Evolutionary conservation across 1,139 yeast species (phyloP).

Genomic region (Meyerozyma elateridarum): DNA sequence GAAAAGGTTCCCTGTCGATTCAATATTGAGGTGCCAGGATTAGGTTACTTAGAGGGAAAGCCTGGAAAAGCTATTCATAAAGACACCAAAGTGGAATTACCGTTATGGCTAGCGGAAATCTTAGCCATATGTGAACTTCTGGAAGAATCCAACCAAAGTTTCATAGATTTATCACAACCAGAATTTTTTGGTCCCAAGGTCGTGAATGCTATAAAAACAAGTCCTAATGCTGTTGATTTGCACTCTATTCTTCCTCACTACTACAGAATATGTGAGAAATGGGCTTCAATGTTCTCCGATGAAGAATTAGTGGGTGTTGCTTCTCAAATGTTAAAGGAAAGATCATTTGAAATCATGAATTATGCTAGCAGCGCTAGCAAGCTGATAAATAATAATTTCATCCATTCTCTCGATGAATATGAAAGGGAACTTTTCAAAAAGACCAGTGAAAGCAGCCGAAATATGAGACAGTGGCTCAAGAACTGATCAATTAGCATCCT

Average conservation of each 20-base stretch:
- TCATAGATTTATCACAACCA: constrained; percentile 66
- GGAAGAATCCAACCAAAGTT: constrained; percentile 45
- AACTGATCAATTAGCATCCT: constrained; percentile 6
- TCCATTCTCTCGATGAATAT: constrained; percentile 68
- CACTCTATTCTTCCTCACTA: constrained; percentile 64
- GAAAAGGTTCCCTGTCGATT: constrained; percentile 76
- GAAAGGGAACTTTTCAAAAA: constrained; percentile 58
- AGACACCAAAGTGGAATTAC: constrained; percentile 71
- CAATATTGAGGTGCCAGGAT: constrained; percentile 73
- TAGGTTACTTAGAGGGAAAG: constrained; percentile 84
- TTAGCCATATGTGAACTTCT: constrained; percentile 53
- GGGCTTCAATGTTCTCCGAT: constrained; percentile 70
- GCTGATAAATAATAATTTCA: constrained; percentile 44
- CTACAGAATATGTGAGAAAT: constrained; percentile 64
- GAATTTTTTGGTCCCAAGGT: constrained; percentile 60
- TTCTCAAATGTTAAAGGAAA: constrained; percentile 46
- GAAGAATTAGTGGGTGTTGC: constrained; percentile 54
- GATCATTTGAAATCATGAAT: constrained; percentile 70
- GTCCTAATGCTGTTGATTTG: constrained; percentile 62
- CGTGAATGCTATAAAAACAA: constrained; percentile 77
- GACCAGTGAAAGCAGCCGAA: constrained; percentile 59
- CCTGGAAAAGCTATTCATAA: constrained; percentile 61
- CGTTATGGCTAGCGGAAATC: constrained; percentile 84
- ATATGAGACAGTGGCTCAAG: constrained; percentile 56
- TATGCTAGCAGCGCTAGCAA: constrained; percentile 55